A percentile compares a stretch with the other conserved stretches of the same genome.
phyloP scores from a whole-genome alignment of 2,329 filamentous ascomycete genomes.

The Microdochium bolleyi region DNA sequence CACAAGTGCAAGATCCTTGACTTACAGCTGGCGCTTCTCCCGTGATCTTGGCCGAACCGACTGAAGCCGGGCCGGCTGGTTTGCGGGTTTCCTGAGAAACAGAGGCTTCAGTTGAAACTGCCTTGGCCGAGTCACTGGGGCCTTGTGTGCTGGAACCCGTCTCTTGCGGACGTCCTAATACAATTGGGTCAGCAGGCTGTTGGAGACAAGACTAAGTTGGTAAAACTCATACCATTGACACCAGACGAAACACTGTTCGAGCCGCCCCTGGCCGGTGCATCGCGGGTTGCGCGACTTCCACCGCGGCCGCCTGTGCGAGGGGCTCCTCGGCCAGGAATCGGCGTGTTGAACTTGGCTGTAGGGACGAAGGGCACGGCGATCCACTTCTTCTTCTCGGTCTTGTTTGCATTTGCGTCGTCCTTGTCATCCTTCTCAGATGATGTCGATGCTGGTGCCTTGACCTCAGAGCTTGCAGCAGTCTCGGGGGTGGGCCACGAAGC shows the following conservation, averaged over 20 bases:
- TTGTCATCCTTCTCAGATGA: conserved; percentile 44
- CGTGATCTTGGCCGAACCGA: conserved; percentile 33
- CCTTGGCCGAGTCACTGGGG: conserved; percentile 22
- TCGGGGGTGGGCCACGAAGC: conserved; percentile 88
- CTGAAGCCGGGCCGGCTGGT: conserved; percentile 18
- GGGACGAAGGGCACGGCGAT: conserved; percentile 75
- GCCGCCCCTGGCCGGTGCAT: conserved; percentile 10
- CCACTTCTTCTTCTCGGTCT: conserved; percentile 79
- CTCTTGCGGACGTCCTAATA: neutral
- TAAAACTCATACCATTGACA: conserved; percentile 9
- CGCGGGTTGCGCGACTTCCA: conserved; percentile 19
- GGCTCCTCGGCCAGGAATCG: conserved; percentile 49
- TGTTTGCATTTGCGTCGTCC: conserved; percentile 52
- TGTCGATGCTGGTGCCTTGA: conserved; percentile 62
- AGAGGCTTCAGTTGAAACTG: conserved; percentile 30
- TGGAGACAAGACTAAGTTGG: neutral
- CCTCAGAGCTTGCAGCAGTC: conserved; percentile 59
- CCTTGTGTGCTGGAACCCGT: conserved; percentile 17
- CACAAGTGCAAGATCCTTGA: too few species aligned
- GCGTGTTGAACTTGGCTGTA: conserved; percentile 79
- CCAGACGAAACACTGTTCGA: conserved; percentile 5
- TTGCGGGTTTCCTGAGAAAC: conserved; percentile 38
- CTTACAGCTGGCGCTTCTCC: conserved; percentile 29
- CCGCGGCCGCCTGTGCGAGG: conserved; percentile 39
- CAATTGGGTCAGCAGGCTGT: neutral